Evolutionary conservation across 2,329 filamentous ascomycete genomes (phyloP).

Genomic region (Camillea tinctor): DNA sequence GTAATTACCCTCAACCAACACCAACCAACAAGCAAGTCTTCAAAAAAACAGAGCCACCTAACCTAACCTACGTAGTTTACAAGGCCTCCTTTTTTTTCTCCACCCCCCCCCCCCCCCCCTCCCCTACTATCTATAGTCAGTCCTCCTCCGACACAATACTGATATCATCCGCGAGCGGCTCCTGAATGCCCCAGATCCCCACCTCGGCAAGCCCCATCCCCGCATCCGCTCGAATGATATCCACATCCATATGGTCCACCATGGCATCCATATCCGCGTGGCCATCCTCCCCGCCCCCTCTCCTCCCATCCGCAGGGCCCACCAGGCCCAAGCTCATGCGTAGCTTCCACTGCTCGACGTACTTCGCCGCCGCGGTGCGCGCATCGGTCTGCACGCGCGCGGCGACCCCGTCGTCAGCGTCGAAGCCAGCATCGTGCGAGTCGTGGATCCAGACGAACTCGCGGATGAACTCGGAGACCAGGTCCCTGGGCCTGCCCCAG

Average conservation of each 20-base stretch:
- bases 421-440: neutral
- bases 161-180: neutral
- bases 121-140: neutral
- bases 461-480: constrained; percentile 8
- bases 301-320: too few species aligned
- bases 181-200: neutral
- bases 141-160: constrained; percentile 1
- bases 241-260: neutral
- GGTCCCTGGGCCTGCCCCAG: neutral
- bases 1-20: too few species aligned
- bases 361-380: neutral
- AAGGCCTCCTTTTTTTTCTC: too few species aligned
- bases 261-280: too few species aligned
- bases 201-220: neutral
- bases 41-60: too few species aligned
- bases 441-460: constrained; percentile 12
- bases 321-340: neutral
- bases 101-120: too few species aligned
- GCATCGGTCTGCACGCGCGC: neutral
- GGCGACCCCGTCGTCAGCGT: neutral
- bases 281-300: neutral
- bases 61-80: too few species aligned
- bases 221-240: neutral
- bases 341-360: neutral
- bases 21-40: too few species aligned